phyloP scores from a whole-genome alignment of 2,329 filamentous ascomycete genomes.

The Fusarium coicis region DNA sequence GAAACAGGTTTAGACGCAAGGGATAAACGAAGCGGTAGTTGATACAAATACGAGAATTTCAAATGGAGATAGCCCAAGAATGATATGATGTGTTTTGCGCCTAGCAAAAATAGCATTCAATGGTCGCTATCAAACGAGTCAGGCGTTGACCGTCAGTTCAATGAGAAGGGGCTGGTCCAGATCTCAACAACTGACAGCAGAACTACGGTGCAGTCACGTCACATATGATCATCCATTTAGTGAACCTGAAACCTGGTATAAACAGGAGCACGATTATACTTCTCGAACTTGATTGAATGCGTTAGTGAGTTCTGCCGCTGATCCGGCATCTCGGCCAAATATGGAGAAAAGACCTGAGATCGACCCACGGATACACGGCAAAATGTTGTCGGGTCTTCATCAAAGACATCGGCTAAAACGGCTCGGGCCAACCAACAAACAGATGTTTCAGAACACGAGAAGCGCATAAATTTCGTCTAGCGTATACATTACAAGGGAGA shows the following conservation, averaged over 20 bases:
- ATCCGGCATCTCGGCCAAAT: constrained; percentile 13
- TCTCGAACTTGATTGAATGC: neutral
- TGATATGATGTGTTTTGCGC: neutral
- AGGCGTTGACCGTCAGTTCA: neutral
- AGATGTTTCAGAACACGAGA: neutral
- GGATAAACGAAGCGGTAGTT: neutral
- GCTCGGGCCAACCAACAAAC: neutral
- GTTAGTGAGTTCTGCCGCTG: neutral
- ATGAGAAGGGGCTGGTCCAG: no score
- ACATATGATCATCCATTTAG: neutral
- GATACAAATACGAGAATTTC: neutral
- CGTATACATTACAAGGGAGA: neutral
- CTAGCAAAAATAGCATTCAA: neutral
- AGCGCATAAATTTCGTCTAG: neutral
- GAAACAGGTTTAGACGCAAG: constrained; percentile 1
- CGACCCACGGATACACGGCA: constrained; percentile 16
- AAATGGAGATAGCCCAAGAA: neutral
- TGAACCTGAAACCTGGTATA: neutral
- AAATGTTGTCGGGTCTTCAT: neutral
- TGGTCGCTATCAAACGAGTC: neutral
- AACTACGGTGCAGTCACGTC: neutral
- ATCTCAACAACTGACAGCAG: neutral
- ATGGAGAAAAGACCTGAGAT: neutral
- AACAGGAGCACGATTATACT: neutral
- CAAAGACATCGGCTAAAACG: neutral